These are phyloP conservation scores for Hermanozyma aechmeae DNA, from an alignment of 805 yeast genomes.

Conservation along the genomic window DNA sequence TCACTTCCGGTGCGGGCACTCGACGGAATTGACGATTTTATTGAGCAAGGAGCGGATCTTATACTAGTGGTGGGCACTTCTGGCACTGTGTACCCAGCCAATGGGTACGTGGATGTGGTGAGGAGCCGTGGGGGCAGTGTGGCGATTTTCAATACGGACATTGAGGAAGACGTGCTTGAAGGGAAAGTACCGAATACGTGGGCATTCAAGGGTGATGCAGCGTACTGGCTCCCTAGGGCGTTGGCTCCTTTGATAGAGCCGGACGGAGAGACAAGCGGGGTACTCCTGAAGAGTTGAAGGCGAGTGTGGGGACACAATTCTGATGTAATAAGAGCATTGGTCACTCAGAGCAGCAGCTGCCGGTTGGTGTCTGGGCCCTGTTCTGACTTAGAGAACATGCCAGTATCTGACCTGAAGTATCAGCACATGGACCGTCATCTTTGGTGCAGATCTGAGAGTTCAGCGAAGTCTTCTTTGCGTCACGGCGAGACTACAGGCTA, in stretches of 20 bases:
- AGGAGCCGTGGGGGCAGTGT: constrained; percentile 66
- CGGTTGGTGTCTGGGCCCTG: too few relatives aligned
- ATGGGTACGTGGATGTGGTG: constrained; percentile 79
- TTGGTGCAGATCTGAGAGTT: too few relatives aligned
- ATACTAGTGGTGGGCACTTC: constrained; percentile 81
- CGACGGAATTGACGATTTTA: constrained; percentile 62
- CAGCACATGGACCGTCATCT: too few relatives aligned
- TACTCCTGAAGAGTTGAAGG: too few relatives aligned
- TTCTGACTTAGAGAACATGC: too few relatives aligned
- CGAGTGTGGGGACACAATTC: too few relatives aligned
- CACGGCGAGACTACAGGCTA: too few relatives aligned
- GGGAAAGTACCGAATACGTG: constrained; percentile 40
- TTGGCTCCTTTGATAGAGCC: constrained; percentile 53
- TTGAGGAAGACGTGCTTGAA: constrained; percentile 34
- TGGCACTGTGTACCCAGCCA: constrained; percentile 85
- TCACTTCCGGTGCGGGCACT: constrained; percentile 57
- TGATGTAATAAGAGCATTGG: too few relatives aligned
- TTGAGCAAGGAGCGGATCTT: constrained; percentile 49
- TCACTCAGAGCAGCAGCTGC: too few relatives aligned
- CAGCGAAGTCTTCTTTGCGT: too few relatives aligned
- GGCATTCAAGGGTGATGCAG: constrained; percentile 79
- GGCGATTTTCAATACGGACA: constrained; percentile 74
- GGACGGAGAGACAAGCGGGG: too few relatives aligned
- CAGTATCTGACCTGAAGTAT: too few relatives aligned
- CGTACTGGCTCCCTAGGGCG: constrained; percentile 58